Evolutionary conservation across 306 rosid genomes (phyloP).

Genomic region (Prunus campanulata): DNA sequence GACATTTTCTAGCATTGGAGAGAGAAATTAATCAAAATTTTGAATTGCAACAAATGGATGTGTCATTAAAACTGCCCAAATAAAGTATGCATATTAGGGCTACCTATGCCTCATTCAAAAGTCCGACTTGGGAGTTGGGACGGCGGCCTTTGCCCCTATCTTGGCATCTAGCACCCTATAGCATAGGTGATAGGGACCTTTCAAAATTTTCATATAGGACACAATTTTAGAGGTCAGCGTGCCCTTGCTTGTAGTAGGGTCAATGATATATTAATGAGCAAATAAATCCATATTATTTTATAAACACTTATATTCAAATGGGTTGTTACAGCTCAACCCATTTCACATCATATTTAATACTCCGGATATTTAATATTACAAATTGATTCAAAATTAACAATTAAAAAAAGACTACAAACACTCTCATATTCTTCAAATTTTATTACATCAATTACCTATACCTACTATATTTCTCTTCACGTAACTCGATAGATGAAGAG

Average conservation of each 20-base stretch:
- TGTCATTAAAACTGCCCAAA: too few species aligned
- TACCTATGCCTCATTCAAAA: neutral
- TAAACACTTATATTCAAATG: neutral
- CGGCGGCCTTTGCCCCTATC: neutral
- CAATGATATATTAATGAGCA: neutral
- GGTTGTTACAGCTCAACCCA: neutral
- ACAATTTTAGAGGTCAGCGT: slow-evolving; percentile 2
- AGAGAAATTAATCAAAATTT: too few species aligned
- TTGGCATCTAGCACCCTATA: neutral
- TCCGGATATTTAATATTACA: neutral
- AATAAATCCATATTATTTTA: neutral
- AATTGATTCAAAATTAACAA: neutral
- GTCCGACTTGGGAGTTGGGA: slow-evolving; percentile 1
- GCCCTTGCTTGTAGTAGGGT: slow-evolving; percentile 2
- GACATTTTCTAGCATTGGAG: too few species aligned
- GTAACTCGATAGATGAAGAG: too few species aligned
- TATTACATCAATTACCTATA: too few species aligned
- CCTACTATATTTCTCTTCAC: too few species aligned
- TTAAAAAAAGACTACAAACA: neutral
- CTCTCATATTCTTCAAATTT: too few species aligned
- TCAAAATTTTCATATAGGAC: neutral
- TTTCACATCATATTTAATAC: neutral
- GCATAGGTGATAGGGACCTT: neutral
- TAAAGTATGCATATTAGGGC: neutral
- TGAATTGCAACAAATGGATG: too few species aligned